Conservation (phyloP, 1,284 basidiomycete genomes). For the Moniliella sp. region DNA sequence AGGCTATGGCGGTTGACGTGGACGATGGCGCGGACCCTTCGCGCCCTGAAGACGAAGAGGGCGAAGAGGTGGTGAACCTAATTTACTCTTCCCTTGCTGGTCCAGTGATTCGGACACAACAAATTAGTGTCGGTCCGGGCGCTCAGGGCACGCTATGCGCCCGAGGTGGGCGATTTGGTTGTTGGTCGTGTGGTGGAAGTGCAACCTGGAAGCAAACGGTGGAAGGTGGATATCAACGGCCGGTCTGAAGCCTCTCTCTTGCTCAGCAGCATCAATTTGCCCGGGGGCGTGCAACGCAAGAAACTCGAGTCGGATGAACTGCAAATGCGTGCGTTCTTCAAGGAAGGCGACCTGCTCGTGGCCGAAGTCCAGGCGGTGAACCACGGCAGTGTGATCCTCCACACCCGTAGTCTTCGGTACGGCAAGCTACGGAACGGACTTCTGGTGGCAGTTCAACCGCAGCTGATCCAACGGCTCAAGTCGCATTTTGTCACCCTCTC, state of each 20-base stretch:
- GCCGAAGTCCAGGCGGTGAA: constrained; percentile 94
- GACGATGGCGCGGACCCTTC: neutral
- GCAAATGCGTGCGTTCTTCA: constrained; percentile 96
- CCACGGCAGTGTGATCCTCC: constrained; percentile 73
- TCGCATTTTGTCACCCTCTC: constrained; percentile 69
- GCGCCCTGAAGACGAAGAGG: too few species aligned
- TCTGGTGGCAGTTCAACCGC: constrained; percentile 58
- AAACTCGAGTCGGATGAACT: constrained; percentile 95
- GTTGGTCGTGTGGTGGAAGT: constrained; percentile 89
- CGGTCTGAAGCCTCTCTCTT: constrained; percentile 81
- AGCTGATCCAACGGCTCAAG: constrained; percentile 71
- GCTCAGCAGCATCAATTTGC: constrained; percentile 90
- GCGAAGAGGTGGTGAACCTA: too few species aligned
- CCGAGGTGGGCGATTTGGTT: constrained; percentile 92
- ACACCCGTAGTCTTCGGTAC: constrained; percentile 84
- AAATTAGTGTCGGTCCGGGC: constrained; percentile 77
- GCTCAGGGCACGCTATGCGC: constrained; percentile 71
- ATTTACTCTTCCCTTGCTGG: constrained; percentile 45
- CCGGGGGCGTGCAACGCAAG: constrained; percentile 79
- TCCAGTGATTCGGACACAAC: constrained; percentile 75
- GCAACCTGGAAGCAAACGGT: constrained; percentile 69
- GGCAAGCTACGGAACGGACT: constrained; percentile 94
- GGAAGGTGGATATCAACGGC: constrained; percentile 91
- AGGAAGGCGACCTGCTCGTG: constrained; percentile 89
- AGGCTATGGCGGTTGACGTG: neutral